Base-by-base conservation (phyloP, 2,329 filamentous ascomycete species). In the Paramyrothecium roridum region DNA sequence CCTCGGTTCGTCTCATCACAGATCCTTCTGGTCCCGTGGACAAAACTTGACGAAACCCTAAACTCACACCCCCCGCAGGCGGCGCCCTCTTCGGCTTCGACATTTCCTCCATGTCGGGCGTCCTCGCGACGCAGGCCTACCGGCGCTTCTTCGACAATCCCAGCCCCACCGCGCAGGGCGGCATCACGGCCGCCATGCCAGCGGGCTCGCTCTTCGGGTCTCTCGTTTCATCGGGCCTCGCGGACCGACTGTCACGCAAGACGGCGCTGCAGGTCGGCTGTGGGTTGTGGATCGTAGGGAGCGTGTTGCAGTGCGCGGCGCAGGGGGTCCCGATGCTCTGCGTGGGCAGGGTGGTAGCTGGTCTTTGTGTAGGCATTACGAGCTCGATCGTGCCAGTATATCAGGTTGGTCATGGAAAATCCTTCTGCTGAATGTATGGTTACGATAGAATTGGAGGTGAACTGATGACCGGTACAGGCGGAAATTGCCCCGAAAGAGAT, bases 31-130 rank as follows among this genome's bases (percentile, higher is more conserved):
- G 26, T 8, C 22, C 48, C 3, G 46, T 13, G 22, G 12, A 46
- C 3, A 33, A 26, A n/a, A 37, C 45, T 54, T 55, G n/a, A 56
- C 26, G 45, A 17, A 13, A 40, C 11, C n/a, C 3, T 40, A n/a
- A n/a, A n/a, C n/a, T n/a, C n/a, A n/a, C n/a, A n/a, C 45, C 50
- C 30, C 8, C 45, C 79, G 10, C 26, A 75, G 87, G 87, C 61
- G 88, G 88, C 67, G 84, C 82, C 22, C 76, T 91, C 23, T 91
- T 92, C 65, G 90, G 89, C 63, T 92, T 92, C 67, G 89, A 92
- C 72, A 90, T 92, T 64, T 84, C 82, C 54, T 89, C 86, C 47
- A 90, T 91, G 87, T 86, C 83, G 40, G 84, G 82, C 48, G 83
- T 86, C 22, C 76, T 91, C 40, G 85, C 84, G 30, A 89, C 85